Conservation (phyloP, 106 monocot genomes). For the Dendrobium huoshanense region DNA sequence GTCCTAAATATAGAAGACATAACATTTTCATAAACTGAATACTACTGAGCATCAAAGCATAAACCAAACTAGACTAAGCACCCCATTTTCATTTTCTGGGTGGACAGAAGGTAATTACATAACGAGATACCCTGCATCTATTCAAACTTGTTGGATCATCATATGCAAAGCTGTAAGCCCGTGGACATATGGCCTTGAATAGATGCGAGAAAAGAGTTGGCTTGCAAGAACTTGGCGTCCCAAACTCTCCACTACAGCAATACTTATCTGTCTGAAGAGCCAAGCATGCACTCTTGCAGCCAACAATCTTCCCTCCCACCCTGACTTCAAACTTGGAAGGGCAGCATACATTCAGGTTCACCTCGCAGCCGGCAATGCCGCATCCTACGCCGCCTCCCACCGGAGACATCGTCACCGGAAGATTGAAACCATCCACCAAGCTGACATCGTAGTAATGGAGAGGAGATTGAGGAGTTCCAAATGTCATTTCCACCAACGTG, state of each 20-base stretch:
- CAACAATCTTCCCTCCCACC: constrained; percentile 36
- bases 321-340: constrained; percentile 42
- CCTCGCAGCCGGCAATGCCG: constrained; percentile 50
- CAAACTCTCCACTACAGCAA: constrained; percentile 21
- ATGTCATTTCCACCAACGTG: constrained; percentile 26
- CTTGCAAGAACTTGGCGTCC: constrained; percentile 14
- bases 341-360: constrained; percentile 51
- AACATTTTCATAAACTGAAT: neutral
- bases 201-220: constrained; percentile 22
- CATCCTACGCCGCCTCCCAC: constrained; percentile 47
- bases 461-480: constrained; percentile 24
- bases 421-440: constrained; percentile 64
- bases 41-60: neutral
- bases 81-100: constrained; percentile 7
- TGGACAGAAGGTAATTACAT: constrained; percentile 24
- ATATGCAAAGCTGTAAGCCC: constrained; percentile 19
- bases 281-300: constrained; percentile 51
- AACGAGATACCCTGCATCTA: constrained; percentile 13
- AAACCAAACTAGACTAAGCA: neutral
- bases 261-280: constrained; percentile 27
- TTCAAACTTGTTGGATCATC: constrained; percentile 21
- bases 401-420: constrained; percentile 38
- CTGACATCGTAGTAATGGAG: constrained; percentile 67
- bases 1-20: too few species aligned
- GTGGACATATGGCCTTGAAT: constrained; percentile 21